A percentile compares a stretch with the other conserved stretches of the same genome.
phyloP scores from a whole-genome alignment of 768 basidiomycete genomes.

The Suillus variegatus region DNA sequence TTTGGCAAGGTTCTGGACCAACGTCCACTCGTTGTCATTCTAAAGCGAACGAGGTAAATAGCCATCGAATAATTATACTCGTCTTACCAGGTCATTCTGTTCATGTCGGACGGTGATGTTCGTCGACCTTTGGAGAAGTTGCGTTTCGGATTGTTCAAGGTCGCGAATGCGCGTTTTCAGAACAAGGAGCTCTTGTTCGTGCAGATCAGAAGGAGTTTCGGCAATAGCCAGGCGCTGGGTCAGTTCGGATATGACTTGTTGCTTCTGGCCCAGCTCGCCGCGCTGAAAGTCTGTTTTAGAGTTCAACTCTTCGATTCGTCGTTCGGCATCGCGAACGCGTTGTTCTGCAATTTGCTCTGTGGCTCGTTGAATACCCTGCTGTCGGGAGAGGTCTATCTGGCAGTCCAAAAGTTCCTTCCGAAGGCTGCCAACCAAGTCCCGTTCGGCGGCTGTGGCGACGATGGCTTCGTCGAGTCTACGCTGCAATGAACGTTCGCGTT shows the following conservation, averaged over 20 bases:
- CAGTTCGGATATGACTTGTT: constrained; percentile 22
- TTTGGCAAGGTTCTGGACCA: constrained; percentile 47
- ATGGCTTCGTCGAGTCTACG: constrained; percentile 16
- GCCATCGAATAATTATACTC: constrained; percentile 14
- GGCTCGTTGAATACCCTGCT: constrained; percentile 25
- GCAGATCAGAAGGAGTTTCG: constrained; percentile 25
- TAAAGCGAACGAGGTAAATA: constrained; percentile 22
- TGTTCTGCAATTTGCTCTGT: constrained; percentile 25
- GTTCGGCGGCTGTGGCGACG: constrained; percentile 14
- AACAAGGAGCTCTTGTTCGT: constrained; percentile 28
- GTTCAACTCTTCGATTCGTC: constrained; percentile 21
- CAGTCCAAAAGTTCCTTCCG: constrained; percentile 1
- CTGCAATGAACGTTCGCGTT: constrained; percentile 22
- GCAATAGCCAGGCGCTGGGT: constrained; percentile 22
- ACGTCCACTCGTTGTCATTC: constrained; percentile 51
- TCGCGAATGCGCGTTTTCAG: constrained; percentile 24
- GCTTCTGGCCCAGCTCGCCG: constrained; percentile 22
- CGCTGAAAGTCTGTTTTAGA: constrained; percentile 22
- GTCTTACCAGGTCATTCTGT: constrained; percentile 45
- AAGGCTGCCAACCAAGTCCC: constrained; percentile 10
- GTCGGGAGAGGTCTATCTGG: constrained; percentile 25
- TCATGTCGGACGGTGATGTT: constrained; percentile 42
- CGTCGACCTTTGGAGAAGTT: constrained; percentile 27
- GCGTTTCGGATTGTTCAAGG: constrained; percentile 30
- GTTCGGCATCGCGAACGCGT: constrained; percentile 20